Evolutionary conservation across 495 filamentous ascomycete genomes (phyloP), one percentile per base, ranked within the genome.

Genomic region (Aspergillus egyptiacus): DNA sequence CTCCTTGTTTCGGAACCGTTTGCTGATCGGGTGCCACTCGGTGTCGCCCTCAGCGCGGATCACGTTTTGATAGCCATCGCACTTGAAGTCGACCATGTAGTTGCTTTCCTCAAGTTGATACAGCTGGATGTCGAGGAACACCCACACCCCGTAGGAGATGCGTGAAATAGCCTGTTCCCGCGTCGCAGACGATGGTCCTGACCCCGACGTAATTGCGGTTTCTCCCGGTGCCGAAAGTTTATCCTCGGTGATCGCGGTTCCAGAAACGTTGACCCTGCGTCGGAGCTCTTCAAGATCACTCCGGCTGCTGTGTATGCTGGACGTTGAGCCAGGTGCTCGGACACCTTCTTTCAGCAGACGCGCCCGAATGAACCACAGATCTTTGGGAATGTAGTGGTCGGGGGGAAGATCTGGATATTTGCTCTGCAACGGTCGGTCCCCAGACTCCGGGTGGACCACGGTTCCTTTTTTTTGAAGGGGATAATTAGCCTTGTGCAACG

Each of bases 51-150:
- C 64, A 6, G 68, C 63, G n/a, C 74, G 70, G 41, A 82, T 71
- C 41, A 87, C 71, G 30, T 87, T 85, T 66, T 98, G 93, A 65
- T 98, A 98, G 6, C 93, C 93, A n/a, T 91, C 89, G 60, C 93
- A 96, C 61, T 95, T 97, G 77, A 98, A 97, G 64, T 98, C 93
- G 20, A 98, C 93, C 54, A 97, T 84, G 66, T 91, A 98, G 55
- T 90, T 91, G 47, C 87, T 86, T 31, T 82, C 80, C 65, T 98
- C 93, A 67, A 98, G 85, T 59, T 91, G 86, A 64, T 98, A 98
- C 23, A 98, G 82, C 64, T 98, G 93, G 48, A 98, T 94, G 44
- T 93, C 90, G 64, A 97, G 82, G 58, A 94, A 91, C 53, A 97
- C 89, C 72, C 70, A 75, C 17, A 73, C 70, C 10, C 72, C 72